These are phyloP conservation scores for Talaromyces sp. DNA, from an alignment of 2,329 filamentous ascomycete genomes.

Conservation along the genomic window DNA sequence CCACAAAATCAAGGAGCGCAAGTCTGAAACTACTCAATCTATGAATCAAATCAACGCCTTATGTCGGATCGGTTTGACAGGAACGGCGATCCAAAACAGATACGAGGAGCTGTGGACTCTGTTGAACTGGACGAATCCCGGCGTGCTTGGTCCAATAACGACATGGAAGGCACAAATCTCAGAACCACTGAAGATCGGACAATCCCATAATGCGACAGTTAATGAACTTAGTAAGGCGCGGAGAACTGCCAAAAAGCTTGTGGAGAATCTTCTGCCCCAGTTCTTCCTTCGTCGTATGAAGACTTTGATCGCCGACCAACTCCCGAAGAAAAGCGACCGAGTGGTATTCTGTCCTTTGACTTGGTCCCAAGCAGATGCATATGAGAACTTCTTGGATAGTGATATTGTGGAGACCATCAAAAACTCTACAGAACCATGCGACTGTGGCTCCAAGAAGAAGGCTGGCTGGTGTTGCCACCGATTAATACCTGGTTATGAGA, in stretches of 20 bases:
- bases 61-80: slow-evolving; percentile 89
- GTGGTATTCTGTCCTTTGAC: slow-evolving; percentile 96
- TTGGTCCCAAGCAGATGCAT: slow-evolving; percentile 76
- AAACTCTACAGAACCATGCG: slow-evolving; percentile 67
- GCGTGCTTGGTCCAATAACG: slow-evolving; percentile 64
- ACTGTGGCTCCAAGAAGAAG: slow-evolving; percentile 69
- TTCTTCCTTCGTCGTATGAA: slow-evolving; percentile 96
- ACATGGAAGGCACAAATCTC: slow-evolving; percentile 81
- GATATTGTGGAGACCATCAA: slow-evolving; percentile 71
- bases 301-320: slow-evolving; percentile 82
- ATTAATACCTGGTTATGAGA: slow-evolving; percentile 60
- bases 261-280: slow-evolving; percentile 80
- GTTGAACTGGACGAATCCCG: slow-evolving; percentile 94
- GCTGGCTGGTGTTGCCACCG: slow-evolving; percentile 80
- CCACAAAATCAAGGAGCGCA: slow-evolving; percentile 80
- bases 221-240: slow-evolving; percentile 79
- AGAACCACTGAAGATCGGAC: slow-evolving; percentile 79
- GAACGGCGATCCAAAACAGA: slow-evolving; percentile 96
- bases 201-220: slow-evolving; percentile 87
- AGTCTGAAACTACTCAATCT: slow-evolving; percentile 75
- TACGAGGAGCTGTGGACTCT: slow-evolving; percentile 97
- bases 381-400: slow-evolving; percentile 77
- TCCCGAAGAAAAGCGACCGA: slow-evolving; percentile 91
- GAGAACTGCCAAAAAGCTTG: slow-evolving; percentile 79
- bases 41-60: slow-evolving; percentile 91